These are phyloP conservation scores for Brettanomyces anomalus DNA, from an alignment of 805 yeast species.

Conservation along the genomic window DNA sequence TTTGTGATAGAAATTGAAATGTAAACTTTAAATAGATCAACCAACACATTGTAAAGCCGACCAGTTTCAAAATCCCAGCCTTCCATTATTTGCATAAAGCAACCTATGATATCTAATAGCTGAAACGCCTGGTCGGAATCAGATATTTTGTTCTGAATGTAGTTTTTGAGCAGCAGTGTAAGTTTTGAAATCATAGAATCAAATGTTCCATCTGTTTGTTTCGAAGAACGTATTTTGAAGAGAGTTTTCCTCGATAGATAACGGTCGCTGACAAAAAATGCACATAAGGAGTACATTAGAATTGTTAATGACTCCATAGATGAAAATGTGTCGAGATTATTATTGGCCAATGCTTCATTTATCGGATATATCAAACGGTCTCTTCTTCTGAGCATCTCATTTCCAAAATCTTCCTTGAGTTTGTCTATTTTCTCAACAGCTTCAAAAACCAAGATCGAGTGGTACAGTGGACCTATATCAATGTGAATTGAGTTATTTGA, in stretches of 20 bases:
- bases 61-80: conserved; percentile 53
- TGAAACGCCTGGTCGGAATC: conserved; percentile 38
- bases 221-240: conserved; percentile 51
- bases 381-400: conserved; percentile 64
- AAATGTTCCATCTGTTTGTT: conserved; percentile 68
- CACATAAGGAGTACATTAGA: conserved; percentile 55
- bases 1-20: conserved; percentile 45
- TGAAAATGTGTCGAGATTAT: conserved; percentile 21
- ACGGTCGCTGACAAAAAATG: conserved; percentile 72
- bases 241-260: conserved; percentile 56
- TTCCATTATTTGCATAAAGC: conserved; percentile 69
- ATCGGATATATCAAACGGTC: conserved; percentile 60
- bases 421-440: conserved; percentile 59
- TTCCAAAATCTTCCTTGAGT: conserved; percentile 53
- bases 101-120: conserved; percentile 57
- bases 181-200: conserved; percentile 54
- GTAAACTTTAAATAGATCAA: conserved; percentile 49
- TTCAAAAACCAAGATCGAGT: conserved; percentile 73
- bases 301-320: conserved; percentile 39
- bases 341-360: conserved; percentile 30
- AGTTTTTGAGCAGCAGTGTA: conserved; percentile 46
- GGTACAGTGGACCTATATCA: conserved; percentile 67
- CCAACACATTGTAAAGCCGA: conserved; percentile 53
- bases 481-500: conserved; percentile 38
- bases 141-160: conserved; percentile 31